Evolutionary conservation across 2,329 filamentous ascomycete species (phyloP), one percentile per base, ranked within the genome.

Genomic region (Pseudopyricularia cyperi): DNA sequence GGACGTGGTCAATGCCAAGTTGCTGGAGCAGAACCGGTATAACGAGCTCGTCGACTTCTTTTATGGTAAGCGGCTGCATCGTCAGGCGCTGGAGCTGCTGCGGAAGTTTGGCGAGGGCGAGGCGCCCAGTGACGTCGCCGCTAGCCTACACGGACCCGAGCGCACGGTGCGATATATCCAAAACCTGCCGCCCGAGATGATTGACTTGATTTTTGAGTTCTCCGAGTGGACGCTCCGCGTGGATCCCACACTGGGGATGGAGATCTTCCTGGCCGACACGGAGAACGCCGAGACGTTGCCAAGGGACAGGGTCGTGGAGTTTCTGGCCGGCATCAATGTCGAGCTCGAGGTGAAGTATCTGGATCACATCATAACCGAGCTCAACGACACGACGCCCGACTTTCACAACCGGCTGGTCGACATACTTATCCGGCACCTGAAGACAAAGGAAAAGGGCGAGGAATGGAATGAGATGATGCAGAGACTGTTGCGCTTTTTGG

Each of bases 31-130:
- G 39, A 87, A 87, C 53, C 82, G 90, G 32, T 96, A 95, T 66
- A 91, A 85, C 50, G 91, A 97, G 68, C 73, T 98, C 2, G 89
- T 98, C n/a, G 91, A 97, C 65, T 98, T 98, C 63, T 83, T 97
- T 58, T 89, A 94, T 61, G 93, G 93, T 56, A 98, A 98, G 70
- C 90, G 85, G 65, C 76, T 97, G 39, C 93, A 98, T 66, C 81
- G 84, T 17, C 83, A 94, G 62, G 91, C 93, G 0, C 70, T 98
- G 17, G 85, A 89, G 57, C 71, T 96, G 30, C 75, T 98, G 1
- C 79, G 80, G 58, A 85, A 83, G 56, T 96, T 96, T 59, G 91
- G 91, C 17, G 78, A 77, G 28, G 73, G 76, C 2, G 66, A 74
- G 28, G 66, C 71, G 54, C 71, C 71, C 9, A 71, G 77, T 52